Evolutionary conservation across 192 early-diverging fungal genomes (phyloP), one percentile per base, ranked within the genome.

Genomic region (Phycomyces blakesleeanus): DNA sequence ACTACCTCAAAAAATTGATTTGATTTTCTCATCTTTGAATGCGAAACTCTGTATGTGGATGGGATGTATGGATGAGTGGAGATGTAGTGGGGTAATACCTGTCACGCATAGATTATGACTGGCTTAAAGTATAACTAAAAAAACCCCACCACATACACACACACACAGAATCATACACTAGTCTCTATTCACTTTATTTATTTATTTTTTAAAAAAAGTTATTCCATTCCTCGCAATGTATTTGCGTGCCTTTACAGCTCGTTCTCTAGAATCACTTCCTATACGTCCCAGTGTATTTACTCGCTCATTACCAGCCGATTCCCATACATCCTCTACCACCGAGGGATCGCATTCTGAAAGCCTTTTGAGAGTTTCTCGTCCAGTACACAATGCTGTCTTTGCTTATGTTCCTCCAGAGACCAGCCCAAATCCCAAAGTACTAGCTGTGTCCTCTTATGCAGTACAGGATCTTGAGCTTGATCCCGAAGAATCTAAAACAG

Each of bases 321-420:
- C n/a, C 0, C 24, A 63, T 10, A 63, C 61, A 40, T 22, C 61
- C 24, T 68, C 71, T 16, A 21, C 65, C 0, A 27, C 69, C 6
- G 68, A 66, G 12, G 47, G 40, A 5, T 52, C 51, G 1, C 51
- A 61, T 11, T 68, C 72, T 0, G 70, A 75, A 22, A 65, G 41
- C 21, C 22, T 81, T 20, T 60, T 75, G 7, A 53, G 64, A 3
- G 44, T 64, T 0, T 59, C 75, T 14, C 55, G 79, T 0, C 63
- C 78, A 54, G 78, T 82, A 1, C 74, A 75, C 12, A 60, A 69
- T 12, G 73, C 75, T 15, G 74, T 75, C 20, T 82, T 66, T 55
- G 67, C 76, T 1, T 72, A 68, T 47, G 73, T 82, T 8, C 62
- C 57, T 40, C 81, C 81, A 0, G 78, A 82, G 41, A 53, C 71